phyloP scores from a whole-genome alignment of 495 filamentous ascomycete species.

The Rhypophila decipiens region DNA sequence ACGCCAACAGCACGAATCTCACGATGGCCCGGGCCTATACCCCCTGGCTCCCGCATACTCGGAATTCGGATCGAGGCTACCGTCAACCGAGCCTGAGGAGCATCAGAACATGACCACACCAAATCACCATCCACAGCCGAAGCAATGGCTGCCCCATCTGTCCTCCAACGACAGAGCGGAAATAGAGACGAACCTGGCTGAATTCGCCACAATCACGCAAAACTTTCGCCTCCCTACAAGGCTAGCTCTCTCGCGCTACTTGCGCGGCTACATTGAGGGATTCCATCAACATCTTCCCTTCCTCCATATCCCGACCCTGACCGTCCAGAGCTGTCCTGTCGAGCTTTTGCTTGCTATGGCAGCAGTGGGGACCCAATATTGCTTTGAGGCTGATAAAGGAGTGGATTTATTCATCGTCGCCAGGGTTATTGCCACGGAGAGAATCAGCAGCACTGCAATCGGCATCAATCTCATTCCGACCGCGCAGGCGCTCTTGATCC shows the following conservation, averaged over 20 bases:
- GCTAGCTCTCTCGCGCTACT: slow-evolving; percentile 7
- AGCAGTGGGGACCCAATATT: slow-evolving; percentile 12
- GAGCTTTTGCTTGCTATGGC: slow-evolving; percentile 12
- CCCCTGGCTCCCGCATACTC: no score
- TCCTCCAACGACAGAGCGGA: background rate
- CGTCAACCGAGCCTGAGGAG: slow-evolving; percentile 1
- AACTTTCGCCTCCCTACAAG: slow-evolving; percentile 8
- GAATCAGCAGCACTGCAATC: background rate
- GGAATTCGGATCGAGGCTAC: background rate
- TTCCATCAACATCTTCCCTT: slow-evolving; percentile 43
- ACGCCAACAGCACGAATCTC: no score
- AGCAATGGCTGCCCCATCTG: background rate
- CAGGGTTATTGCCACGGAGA: slow-evolving; percentile 4
- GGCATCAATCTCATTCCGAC: slow-evolving; percentile 6
- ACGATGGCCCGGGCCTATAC: no score
- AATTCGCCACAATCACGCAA: background rate
- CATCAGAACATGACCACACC: no score
- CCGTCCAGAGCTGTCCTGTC: background rate
- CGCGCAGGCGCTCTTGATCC: slow-evolving; percentile 7
- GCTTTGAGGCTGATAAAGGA: slow-evolving; percentile 11
- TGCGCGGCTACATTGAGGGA: slow-evolving; percentile 26
- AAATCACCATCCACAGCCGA: no score
- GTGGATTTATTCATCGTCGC: slow-evolving; percentile 12
- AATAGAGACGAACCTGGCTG: background rate
- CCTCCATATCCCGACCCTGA: slow-evolving; percentile 19